phyloP scores from a whole-genome alignment of 2,329 filamentous ascomycete species.

The Paramyrothecium roridum region DNA sequence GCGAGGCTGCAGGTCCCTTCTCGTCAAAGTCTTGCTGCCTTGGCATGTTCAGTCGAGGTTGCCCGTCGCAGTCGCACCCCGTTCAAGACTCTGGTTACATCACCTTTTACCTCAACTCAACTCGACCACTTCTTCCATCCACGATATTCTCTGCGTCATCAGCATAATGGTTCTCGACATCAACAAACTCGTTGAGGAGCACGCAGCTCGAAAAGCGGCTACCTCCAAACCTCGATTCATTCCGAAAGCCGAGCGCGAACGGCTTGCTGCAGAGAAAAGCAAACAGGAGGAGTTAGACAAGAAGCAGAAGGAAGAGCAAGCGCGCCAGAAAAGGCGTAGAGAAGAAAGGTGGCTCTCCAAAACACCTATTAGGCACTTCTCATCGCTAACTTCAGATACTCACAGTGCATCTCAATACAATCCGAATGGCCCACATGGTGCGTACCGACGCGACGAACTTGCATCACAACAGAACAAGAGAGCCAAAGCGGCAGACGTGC shows the following conservation, averaged over 20 bases:
- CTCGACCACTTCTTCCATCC: too few relatives aligned
- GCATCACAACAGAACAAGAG: slow-evolving; percentile 30
- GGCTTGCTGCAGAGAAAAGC: slow-evolving; percentile 73
- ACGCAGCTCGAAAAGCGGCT: slow-evolving; percentile 80
- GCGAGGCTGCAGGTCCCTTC: too few relatives aligned
- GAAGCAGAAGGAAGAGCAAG: slow-evolving; percentile 53
- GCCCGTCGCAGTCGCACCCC: too few relatives aligned
- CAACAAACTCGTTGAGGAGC: slow-evolving; percentile 80
- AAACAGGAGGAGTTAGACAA: slow-evolving; percentile 65
- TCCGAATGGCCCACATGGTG: slow-evolving; percentile 41
- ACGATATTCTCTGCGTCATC: not conserved
- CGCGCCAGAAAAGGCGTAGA: slow-evolving; percentile 61
- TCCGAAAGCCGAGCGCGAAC: slow-evolving; percentile 78
- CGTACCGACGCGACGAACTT: slow-evolving; percentile 33
- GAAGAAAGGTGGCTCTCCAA: too few relatives aligned
- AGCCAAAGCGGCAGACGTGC: slow-evolving; percentile 26
- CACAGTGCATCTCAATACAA: slow-evolving; percentile 9
- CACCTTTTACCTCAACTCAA: too few relatives aligned
- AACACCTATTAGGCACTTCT: too few relatives aligned
- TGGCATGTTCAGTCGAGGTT: too few relatives aligned
- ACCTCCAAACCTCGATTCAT: slow-evolving; percentile 87
- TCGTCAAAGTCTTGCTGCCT: too few relatives aligned
- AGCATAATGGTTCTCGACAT: slow-evolving; percentile 60
- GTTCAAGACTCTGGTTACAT: too few relatives aligned
- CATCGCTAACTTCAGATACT: too few relatives aligned